Evolutionary conservation across 495 filamentous ascomycete genomes (phyloP), one percentile per base, ranked within the genome.

Genomic region (Paragyromitra xinjiangensis): DNA sequence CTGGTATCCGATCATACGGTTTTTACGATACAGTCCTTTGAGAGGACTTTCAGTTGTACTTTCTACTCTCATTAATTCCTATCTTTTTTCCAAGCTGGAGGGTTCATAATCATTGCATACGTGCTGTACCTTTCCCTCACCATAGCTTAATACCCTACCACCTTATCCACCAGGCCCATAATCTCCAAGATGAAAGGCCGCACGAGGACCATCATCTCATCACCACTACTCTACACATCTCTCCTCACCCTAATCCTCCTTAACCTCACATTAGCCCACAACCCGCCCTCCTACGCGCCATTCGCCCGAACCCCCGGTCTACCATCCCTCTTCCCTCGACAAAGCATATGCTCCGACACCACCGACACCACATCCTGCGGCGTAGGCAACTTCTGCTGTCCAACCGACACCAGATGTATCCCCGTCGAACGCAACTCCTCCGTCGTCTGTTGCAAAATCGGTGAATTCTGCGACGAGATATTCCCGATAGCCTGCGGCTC

Each of bases 381-480:
- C 0, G 56, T 79, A 37, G 22, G 53, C 22, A 37, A 39, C 6
- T 82, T 78, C 73, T 82, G 81, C 34, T 82, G 81, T n/a, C 75
- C 80, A n/a, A 8, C 42, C 12, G 59, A 58, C 45, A 79, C 77
- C 3, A 72, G 78, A 6, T 82, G 81, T 53, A 82, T 82, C 19
- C 80, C 77, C 9, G 61, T 82, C 8, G 80, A 82, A 56, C 65
- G 63, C 8, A 73, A 50, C 34, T 71, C 77, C 6, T 73, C 77
- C 6, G 81, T 78, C 26, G 78, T 82, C 50, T 82, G 81, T 48
- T 82, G 81, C 65, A 76, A 69, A 7, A 56, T 58, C 1, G 81
- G 69, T 9, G 80, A 82, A 44, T 66, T 73, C 64, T 82, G 81
- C 72, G 71, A 76, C 53, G 62, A 80, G 59, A 82, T 82, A 29